These are phyloP conservation scores for Sungouiozyma ichnusensis DNA, from an alignment of 805 yeast genomes.

Conservation along the genomic window DNA sequence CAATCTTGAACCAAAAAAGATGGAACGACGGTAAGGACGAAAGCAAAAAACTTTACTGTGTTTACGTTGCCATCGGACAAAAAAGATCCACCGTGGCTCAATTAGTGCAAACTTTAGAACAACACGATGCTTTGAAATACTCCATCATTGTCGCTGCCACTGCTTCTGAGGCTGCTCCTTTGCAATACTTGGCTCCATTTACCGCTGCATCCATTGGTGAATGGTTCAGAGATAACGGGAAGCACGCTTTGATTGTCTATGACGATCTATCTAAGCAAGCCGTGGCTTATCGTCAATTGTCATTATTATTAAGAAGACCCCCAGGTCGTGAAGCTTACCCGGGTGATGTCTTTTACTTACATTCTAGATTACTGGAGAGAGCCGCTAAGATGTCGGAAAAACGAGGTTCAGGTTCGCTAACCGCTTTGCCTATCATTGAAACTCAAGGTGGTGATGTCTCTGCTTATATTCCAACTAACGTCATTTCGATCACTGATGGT, in stretches of 20 bases:
- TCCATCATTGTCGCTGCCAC: conserved; percentile 98
- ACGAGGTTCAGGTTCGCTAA: conserved; percentile 87
- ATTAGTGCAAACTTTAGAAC: conserved; percentile 97
- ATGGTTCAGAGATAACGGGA: conserved; percentile 99
- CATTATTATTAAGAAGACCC: conserved; percentile 93
- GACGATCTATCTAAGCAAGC: conserved; percentile 99
- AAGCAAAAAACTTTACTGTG: conserved; percentile 97
- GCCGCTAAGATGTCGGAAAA: conserved; percentile 92
- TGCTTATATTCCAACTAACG: conserved; percentile 95
- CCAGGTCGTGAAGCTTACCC: conserved; percentile 97
- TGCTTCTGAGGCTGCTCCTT: conserved; percentile 99
- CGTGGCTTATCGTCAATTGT: conserved; percentile 99
- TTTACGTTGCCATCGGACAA: conserved; percentile 99
- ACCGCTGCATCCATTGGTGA: conserved; percentile 99
- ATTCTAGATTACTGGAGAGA: conserved; percentile 91
- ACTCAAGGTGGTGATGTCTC: conserved; percentile 99
- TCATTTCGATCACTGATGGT: conserved; percentile 94
- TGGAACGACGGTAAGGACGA: conserved; percentile 95
- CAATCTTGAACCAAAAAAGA: conserved; percentile 98
- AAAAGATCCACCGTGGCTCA: conserved; percentile 99
- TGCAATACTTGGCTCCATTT: conserved; percentile 99
- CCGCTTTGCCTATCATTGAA: conserved; percentile 94
- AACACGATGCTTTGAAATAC: conserved; percentile 95
- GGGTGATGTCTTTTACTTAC: conserved; percentile 93
- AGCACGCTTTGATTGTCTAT: conserved; percentile 91